A percentile compares a stretch with the other conserved stretches of the same genome.
Conservation (phyloP, 148 eudicot species). For the Vaccinium myrtillus region DNA sequence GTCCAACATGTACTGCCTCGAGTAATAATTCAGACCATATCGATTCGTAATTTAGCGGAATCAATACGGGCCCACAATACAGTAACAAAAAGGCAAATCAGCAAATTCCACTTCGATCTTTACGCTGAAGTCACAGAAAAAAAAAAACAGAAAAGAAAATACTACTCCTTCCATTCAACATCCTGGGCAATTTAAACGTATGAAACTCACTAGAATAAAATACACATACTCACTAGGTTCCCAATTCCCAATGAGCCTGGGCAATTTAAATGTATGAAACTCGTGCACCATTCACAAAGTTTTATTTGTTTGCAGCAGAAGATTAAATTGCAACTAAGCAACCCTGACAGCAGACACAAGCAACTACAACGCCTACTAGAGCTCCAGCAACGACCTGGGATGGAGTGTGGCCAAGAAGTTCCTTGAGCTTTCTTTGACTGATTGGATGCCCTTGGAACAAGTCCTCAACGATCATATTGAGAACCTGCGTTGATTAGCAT, state of each 20-base stretch:
- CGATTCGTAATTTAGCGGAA: not conserved
- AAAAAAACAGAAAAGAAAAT: not conserved
- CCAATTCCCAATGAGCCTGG: not conserved
- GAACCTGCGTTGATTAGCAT: constrained; percentile 48
- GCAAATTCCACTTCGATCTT: not conserved
- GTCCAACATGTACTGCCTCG: not conserved
- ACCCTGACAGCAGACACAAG: constrained; percentile 60
- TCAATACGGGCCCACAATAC: not conserved
- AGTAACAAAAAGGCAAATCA: not conserved
- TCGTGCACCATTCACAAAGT: not conserved
- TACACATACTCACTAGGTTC: not conserved
- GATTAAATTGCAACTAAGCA: constrained; percentile 32
- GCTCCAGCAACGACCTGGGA: constrained; percentile 84
- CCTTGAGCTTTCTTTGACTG: constrained; percentile 90
- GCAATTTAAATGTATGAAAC: not conserved
- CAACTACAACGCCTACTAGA: constrained; percentile 65
- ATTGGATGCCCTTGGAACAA: constrained; percentile 95
- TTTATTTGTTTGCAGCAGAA: not conserved
- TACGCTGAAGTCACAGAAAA: not conserved
- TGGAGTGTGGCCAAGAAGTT: constrained; percentile 92
- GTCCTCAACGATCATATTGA: constrained; percentile 83
- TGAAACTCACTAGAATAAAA: too few relatives aligned
- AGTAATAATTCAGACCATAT: not conserved
- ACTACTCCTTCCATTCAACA: not conserved
- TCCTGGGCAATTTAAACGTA: too few relatives aligned